Evolutionary conservation across 768 basidiomycete genomes (phyloP).

Genomic region (Naganishia kalamii): DNA sequence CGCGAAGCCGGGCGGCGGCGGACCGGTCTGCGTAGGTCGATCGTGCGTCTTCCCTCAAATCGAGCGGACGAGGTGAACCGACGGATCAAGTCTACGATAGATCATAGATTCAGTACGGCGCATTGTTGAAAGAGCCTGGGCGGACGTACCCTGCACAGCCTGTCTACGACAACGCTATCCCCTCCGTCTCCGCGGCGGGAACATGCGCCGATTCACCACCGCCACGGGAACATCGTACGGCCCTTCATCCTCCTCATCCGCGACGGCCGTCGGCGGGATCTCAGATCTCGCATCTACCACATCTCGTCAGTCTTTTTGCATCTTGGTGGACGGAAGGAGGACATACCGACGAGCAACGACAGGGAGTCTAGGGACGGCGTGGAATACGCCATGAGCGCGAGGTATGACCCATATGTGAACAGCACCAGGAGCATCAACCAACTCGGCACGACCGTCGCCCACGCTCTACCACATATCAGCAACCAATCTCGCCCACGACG

Average conservation of each 20-base stretch:
- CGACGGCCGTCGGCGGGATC: background rate
- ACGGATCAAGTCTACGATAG: too few relatives aligned
- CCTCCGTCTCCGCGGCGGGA: background rate
- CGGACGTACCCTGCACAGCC: too few relatives aligned
- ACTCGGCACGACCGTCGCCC: constrained; percentile 42
- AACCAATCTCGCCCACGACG: background rate
- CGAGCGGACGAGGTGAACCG: too few relatives aligned
- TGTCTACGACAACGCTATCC: too few relatives aligned
- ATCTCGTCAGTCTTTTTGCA: too few relatives aligned
- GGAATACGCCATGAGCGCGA: constrained; percentile 32
- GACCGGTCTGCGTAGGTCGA: too few relatives aligned
- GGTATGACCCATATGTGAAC: constrained; percentile 38
- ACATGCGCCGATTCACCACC: background rate
- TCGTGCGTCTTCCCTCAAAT: too few relatives aligned
- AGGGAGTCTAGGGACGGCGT: constrained; percentile 36
- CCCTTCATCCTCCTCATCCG: background rate
- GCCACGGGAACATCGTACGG: constrained; percentile 15
- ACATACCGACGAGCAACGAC: constrained; percentile 35
- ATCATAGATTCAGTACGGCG: too few relatives aligned
- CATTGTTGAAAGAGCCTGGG: too few relatives aligned
- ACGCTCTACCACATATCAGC: constrained; percentile 31
- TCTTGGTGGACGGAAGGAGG: background rate
- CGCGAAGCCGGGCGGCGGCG: too few relatives aligned
- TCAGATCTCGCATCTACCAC: background rate
- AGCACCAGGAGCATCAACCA: constrained; percentile 43